Base-by-base conservation (phyloP, 2,329 filamentous ascomycete genomes). In the Xylaria polymorpha region DNA sequence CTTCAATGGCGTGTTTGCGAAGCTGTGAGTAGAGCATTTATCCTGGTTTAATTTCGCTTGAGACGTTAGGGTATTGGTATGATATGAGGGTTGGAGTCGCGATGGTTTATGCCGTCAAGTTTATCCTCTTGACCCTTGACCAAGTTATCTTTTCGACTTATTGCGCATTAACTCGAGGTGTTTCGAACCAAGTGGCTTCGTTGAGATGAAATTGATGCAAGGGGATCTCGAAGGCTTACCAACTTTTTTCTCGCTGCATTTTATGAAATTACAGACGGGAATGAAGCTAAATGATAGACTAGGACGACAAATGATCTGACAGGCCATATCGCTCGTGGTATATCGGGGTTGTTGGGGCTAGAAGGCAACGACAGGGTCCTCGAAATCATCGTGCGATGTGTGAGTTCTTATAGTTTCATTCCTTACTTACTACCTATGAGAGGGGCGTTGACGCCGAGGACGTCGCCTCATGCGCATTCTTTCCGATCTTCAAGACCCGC, bases 1-100 rank as follows among this genome's bases (percentile, higher is more conserved):
- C 25, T 90, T 92, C 74, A 96, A 96, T 75, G 92, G 92, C 68
- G 90, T 93, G 5, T 94, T 95, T 83, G 93, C 93, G 0, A 96
- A 95, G 81, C 83, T 96, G 91, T 93, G 82, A 76, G 88, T 84
- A 58, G 18, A 65, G 20, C 18, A 12, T 56, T 62, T 15, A 29
- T 44, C 46, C 44, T 50, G n/a, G 35, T 35, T 44, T 61, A 4
- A 56, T 44, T 41, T 60, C 7, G 1, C 22, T 20, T 46, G 25
- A 32, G 32, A 4, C 32, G 1, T 57, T 43, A 10, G 14, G 7
- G 55, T 18, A 25, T 41, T 37, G 14, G 7, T 25, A 43, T 43
- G 37, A 29, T 12, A 35, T 14, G 55, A 57, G 20, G 20, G 35
- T 50, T 50, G 56, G 56, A 37, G 43, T 25, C n/a, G 58, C 5